These are phyloP conservation scores for Magnolia changhungtana DNA, from an alignment of 164 flowering plant species.

Conservation along the genomic window DNA sequence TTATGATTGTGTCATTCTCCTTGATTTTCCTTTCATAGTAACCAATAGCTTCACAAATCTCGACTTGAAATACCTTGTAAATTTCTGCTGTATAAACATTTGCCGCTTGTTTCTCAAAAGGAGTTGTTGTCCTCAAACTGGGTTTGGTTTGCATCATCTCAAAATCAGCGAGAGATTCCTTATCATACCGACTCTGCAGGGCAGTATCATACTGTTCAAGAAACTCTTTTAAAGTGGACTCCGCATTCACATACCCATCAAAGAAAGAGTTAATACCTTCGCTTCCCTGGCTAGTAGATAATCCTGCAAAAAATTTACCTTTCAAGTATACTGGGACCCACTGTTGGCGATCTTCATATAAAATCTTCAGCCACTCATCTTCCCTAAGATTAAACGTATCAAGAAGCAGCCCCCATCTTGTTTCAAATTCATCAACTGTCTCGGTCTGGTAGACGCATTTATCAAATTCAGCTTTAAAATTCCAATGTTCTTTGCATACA, in stretches of 20 bases:
- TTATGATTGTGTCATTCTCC: conserved; percentile 5
- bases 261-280: conserved; percentile 8
- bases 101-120: conserved; percentile 17
- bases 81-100: conserved; percentile 11
- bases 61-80: conserved; percentile 14
- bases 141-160: conserved; percentile 6
- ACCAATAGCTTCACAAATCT: conserved; percentile 2
- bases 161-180: conserved; percentile 3
- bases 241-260: conserved; percentile 14
- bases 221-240: conserved; percentile 9
- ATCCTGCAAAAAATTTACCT: conserved; percentile 13
- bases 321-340: conserved; percentile 19
- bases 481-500: conserved; percentile 3
- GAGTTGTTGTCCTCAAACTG: conserved; percentile 9
- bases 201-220: conserved; percentile 3
- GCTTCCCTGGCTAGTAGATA: conserved; percentile 7
- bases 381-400: conserved; percentile 6
- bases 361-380: conserved; percentile 13
- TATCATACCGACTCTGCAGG: conserved; percentile 12
- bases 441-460: conserved; percentile 9
- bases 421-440: conserved; percentile 19
- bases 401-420: conserved; percentile 5
- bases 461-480: conserved; percentile 13
- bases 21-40: conserved; percentile 10
- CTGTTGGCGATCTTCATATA: conserved; percentile 10